Conservation (phyloP, 306 rosid genomes). For the Benincasa hispida region DNA sequence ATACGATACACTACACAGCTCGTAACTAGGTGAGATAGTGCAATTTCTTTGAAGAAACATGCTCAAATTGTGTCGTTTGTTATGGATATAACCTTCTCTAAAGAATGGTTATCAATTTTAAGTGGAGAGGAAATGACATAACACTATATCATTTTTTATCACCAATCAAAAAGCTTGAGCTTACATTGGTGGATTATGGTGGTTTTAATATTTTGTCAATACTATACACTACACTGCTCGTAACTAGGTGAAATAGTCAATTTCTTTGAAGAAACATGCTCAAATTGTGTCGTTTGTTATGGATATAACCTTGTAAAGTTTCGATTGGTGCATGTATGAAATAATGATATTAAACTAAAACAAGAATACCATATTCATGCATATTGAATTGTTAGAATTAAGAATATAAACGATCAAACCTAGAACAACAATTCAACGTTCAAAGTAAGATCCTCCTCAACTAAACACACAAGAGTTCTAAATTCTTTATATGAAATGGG, state of each 20-base stretch:
- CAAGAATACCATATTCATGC: no score
- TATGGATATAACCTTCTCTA: neutral
- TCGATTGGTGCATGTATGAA: no score
- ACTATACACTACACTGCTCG: no score
- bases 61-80: neutral
- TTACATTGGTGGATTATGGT: neutral
- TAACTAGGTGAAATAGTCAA: neutral
- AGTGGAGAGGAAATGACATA: neutral
- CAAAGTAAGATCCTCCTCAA: no score
- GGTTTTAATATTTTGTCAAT: neutral
- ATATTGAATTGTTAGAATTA: no score
- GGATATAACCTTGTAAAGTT: neutral
- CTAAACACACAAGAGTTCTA: no score
- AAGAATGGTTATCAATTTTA: neutral
- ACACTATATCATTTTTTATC: no score
- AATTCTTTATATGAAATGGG: no score
- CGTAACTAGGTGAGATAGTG: neutral
- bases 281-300: neutral
- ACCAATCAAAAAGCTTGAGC: neutral
- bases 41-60: neutral
- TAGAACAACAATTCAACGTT: no score
- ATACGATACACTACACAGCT: neutral
- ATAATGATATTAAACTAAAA: no score
- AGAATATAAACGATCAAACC: no score
- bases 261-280: neutral